These are phyloP conservation scores for Wickerhamomyces bovis DNA, from an alignment of 805 yeast species.

Conservation along the genomic window DNA sequence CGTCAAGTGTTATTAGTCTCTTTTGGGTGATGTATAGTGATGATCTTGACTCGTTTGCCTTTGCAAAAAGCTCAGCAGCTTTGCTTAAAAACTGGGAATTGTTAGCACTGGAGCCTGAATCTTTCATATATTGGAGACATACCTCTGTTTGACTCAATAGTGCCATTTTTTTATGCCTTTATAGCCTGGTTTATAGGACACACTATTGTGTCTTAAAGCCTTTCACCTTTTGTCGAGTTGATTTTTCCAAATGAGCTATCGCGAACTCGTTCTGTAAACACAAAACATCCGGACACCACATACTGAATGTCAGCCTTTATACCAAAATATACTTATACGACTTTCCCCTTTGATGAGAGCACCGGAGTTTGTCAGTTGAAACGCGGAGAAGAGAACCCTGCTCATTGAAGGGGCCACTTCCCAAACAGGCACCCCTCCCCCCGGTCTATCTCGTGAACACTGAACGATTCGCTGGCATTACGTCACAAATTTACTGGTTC, in stretches of 20 bases:
- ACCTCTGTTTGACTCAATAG: constrained; percentile 19
- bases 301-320: too few relatives aligned
- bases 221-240: neutral
- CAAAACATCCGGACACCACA: neutral
- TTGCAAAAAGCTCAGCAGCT: constrained; percentile 20
- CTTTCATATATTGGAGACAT: neutral
- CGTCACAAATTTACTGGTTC: neutral
- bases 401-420: neutral
- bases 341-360: too few relatives aligned
- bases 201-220: neutral
- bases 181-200: neutral
- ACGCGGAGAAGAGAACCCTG: neutral
- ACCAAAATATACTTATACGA: too few relatives aligned
- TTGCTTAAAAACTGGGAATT: constrained; percentile 18
- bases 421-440: neutral
- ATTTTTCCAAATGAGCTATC: neutral
- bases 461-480: too few relatives aligned
- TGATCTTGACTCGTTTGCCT: constrained; percentile 36
- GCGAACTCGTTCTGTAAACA: neutral
- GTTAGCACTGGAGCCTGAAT: neutral
- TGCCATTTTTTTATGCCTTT: constrained; percentile 5
- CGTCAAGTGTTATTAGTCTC: constrained; percentile 32
- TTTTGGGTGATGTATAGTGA: constrained; percentile 59
- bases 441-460: too few relatives aligned
- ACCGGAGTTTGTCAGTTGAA: too few relatives aligned